Conservation (phyloP, 73 alveolate species). For the Durusdinium trenchii region DNA sequence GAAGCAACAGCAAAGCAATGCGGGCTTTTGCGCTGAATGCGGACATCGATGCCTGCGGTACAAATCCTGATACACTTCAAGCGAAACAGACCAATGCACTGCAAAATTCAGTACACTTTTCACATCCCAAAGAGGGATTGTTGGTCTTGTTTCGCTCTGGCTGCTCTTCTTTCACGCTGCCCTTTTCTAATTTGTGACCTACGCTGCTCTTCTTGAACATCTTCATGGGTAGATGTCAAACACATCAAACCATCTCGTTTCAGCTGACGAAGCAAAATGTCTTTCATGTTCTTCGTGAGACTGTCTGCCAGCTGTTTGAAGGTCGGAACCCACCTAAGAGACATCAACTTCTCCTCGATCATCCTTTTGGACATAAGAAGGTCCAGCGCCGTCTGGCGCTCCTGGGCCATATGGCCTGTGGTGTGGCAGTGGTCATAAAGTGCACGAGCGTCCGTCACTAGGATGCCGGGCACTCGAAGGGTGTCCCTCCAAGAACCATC, state of each 20-base stretch:
- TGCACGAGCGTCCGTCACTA: slow-evolving; percentile 23
- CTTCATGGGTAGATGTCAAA: background rate
- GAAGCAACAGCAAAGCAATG: no score
- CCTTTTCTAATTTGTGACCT: background rate
- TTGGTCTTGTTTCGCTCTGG: background rate
- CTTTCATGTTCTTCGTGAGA: background rate
- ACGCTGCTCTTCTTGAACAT: background rate
- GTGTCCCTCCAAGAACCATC: background rate
- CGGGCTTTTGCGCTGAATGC: no score
- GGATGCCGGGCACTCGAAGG: no score
- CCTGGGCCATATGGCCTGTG: slow-evolving; percentile 9
- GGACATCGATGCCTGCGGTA: no score
- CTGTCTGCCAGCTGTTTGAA: background rate
- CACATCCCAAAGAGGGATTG: background rate
- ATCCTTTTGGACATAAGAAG: background rate
- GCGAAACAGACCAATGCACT: no score
- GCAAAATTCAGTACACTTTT: no score
- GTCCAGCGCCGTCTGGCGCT: slow-evolving; percentile 29
- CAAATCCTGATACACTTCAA: no score
- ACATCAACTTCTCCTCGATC: background rate
- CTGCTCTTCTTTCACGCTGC: background rate
- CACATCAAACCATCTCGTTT: background rate
- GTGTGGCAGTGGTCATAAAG: background rate
- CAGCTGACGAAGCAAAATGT: background rate
- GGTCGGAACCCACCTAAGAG: slow-evolving; percentile 4